Base-by-base conservation (phyloP, 1,284 basidiomycete species). In the Apiotrichum veenhuisii region DNA sequence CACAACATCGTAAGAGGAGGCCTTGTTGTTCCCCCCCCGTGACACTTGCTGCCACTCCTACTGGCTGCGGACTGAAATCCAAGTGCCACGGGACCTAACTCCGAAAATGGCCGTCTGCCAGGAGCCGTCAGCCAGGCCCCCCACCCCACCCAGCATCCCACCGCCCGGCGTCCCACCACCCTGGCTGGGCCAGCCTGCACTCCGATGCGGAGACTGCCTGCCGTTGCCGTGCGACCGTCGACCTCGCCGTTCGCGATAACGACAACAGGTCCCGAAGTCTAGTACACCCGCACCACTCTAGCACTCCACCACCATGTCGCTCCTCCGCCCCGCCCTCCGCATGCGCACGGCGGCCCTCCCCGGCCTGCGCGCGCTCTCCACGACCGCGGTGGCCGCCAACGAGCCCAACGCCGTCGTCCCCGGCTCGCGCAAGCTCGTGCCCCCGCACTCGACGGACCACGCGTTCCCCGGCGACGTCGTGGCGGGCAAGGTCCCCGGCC, bases 391-490 rank as follows among this genome's bases (percentile, higher is more conserved):
- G 41, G 36, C 49, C 43, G 40, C 43, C 45, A 33, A 50, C 36
- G 5, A 37, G 42, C 23, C 50, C 42, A 41, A 44, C 51, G 12
- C 5, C n/a, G n/a, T n/a, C n/a, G n/a, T n/a, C n/a, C n/a, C n/a
- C n/a, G n/a, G n/a, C n/a, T n/a, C n/a, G n/a, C n/a, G n/a, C n/a
- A n/a, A n/a, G n/a, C n/a, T n/a, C n/a, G n/a, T n/a, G 4, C 18
- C 46, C 23, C 44, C 38, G 49, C 41, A 22, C 49, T 50, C 40
- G n/a, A 55, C 51, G 25, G 26, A 50, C 25, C 59, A 57, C 50
- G 45, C 51, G 27, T 25, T 47, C 26, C 67, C 67, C 26, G 63
- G 58, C 38, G 63, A 65, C 50, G 58, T 66, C 20, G 67, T 68
- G 5, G 63, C 67, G 20, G 44, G 51, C 44, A 52, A 45, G 36